Evolutionary conservation across 1,139 yeast species (phyloP).

Genomic region (Hemisphaericaspora xylofermentans): DNA sequence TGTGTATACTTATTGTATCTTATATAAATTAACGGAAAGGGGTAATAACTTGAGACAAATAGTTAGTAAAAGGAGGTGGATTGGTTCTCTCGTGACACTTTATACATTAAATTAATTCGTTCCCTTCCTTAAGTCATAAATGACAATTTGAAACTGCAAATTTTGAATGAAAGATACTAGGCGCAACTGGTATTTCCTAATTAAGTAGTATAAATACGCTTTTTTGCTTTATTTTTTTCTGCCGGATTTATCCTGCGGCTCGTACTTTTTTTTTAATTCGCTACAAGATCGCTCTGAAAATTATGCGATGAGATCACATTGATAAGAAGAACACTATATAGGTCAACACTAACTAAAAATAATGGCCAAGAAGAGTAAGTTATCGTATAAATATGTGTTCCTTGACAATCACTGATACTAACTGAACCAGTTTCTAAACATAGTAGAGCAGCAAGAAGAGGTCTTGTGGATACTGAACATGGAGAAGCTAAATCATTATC

Average conservation of each 20-base stretch:
- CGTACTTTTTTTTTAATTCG: neutral
- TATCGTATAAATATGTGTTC: neutral
- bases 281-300: neutral
- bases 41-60: too few relatives aligned
- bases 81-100: too few relatives aligned
- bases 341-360: neutral
- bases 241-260: neutral
- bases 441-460: constrained; percentile 78
- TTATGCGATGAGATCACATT: constrained; percentile 4
- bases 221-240: neutral
- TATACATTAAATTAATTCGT: too few relatives aligned
- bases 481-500: constrained; percentile 51
- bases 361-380: constrained; percentile 7
- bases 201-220: neutral
- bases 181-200: constrained; percentile 3
- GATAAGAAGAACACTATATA: neutral
- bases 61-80: neutral
- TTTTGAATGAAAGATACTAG: neutral
- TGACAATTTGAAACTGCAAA: too few relatives aligned
- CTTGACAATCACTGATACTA: constrained; percentile 3
- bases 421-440: constrained; percentile 55
- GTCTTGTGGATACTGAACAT: constrained; percentile 37
- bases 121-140: too few relatives aligned
- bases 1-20: neutral
- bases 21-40: neutral